Conservation (phyloP, 345 rosid species). For the Gossypium mustelinum region DNA sequence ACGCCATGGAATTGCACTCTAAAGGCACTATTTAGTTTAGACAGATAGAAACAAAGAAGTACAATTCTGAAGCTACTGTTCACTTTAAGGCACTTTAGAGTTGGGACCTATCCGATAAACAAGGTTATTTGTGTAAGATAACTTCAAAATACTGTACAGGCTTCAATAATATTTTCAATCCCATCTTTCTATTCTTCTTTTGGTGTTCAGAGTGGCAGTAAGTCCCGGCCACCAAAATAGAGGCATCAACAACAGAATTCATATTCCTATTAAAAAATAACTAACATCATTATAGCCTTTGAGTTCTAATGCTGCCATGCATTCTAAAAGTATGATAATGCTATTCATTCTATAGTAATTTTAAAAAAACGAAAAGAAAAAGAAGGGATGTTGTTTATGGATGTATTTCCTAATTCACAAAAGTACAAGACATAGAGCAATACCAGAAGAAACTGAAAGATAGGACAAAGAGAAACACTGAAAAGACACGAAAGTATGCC, state of each 20-base stretch:
- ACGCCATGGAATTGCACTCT: background rate
- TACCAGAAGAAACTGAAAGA: slow-evolving; percentile 80
- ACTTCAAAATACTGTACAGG: background rate
- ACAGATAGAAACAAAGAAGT: background rate
- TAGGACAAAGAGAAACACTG: slow-evolving; percentile 72
- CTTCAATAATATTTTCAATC: background rate
- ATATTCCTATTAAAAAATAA: no score
- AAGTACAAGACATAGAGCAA: slow-evolving; percentile 18
- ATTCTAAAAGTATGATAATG: background rate
- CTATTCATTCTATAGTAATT: background rate
- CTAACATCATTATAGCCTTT: background rate
- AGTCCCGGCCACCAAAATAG: background rate
- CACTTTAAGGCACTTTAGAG: background rate
- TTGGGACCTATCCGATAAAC: background rate
- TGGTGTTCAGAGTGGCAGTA: background rate
- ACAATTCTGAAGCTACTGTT: background rate
- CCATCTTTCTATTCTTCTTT: background rate
- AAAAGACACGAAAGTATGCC: slow-evolving; percentile 85
- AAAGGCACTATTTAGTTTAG: background rate
- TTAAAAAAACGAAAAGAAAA: background rate
- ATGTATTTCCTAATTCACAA: slow-evolving; percentile 11
- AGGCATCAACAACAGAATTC: background rate
- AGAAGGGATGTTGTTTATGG: background rate
- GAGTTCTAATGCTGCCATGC: background rate
- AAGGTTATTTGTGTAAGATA: background rate